Evolutionary conservation across 2,329 filamentous ascomycete species (phyloP).

Genomic region (Ophiostoma sp.): DNA sequence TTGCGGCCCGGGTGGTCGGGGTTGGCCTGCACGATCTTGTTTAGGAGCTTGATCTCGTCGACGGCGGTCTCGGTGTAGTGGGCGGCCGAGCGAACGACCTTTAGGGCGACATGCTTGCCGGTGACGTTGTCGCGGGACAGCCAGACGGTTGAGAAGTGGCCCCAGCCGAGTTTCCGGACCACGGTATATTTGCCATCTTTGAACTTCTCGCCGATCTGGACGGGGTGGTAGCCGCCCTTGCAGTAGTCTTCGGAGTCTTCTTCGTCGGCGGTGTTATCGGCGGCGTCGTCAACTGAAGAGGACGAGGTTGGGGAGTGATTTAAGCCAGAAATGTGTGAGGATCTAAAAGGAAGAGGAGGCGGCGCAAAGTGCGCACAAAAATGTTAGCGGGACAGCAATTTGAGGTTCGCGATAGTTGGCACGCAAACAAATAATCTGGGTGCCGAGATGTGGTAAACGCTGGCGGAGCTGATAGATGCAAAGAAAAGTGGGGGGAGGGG

Average conservation of each 20-base stretch:
- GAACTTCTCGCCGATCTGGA: constrained; percentile 91
- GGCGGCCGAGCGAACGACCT: constrained; percentile 94
- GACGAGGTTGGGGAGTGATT: constrained; percentile 74
- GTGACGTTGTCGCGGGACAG: constrained; percentile 78
- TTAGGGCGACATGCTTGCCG: constrained; percentile 93
- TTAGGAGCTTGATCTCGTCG: constrained; percentile 97
- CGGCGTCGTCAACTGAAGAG: constrained; percentile 76
- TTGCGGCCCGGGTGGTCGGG: constrained; percentile 90
- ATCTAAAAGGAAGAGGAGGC: constrained; percentile 43
- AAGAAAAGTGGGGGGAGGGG: constrained; percentile 25
- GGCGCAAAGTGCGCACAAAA: background rate
- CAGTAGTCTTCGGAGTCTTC: constrained; percentile 99
- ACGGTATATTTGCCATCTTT: constrained; percentile 97
- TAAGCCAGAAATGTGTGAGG: constrained; percentile 59
- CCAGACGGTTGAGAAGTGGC: constrained; percentile 98
- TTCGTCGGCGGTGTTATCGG: constrained; percentile 93
- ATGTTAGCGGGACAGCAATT: constrained; percentile 2
- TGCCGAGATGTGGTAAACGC: background rate
- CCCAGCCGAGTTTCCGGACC: constrained; percentile 95
- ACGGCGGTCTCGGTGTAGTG: constrained; percentile 99
- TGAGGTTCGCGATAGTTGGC: background rate
- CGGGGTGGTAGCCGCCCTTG: constrained; percentile 97
- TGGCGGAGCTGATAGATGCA: constrained; percentile 1
- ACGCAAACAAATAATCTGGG: background rate
- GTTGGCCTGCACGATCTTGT: constrained; percentile 94